Evolutionary conservation across 179 eudicot species (phyloP).

Genomic region (Drosera spatulata): DNA sequence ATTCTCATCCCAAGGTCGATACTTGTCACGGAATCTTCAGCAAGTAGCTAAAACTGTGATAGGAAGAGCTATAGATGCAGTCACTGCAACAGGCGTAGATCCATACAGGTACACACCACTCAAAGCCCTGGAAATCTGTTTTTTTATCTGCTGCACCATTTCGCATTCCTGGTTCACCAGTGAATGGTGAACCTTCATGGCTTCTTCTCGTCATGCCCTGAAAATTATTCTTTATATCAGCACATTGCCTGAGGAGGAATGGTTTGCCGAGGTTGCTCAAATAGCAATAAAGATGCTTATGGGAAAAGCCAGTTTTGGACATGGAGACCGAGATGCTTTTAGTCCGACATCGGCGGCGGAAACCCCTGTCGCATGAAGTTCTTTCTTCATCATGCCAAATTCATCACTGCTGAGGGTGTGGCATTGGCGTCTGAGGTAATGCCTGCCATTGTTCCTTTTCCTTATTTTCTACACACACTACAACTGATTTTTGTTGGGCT

Average conservation of each 20-base stretch:
- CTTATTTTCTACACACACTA: no score
- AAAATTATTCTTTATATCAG: constrained; percentile 17
- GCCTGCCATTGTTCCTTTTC: no score
- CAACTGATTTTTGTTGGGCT: no score
- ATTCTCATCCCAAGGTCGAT: constrained; percentile 91
- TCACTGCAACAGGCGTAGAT: constrained; percentile 71
- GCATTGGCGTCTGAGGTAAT: no score
- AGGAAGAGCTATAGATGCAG: constrained; percentile 74
- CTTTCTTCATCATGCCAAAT: no score
- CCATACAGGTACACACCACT: constrained; percentile 53
- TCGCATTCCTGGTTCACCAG: no score
- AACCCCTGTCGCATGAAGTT: no score
- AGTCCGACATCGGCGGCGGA: constrained; percentile 55
- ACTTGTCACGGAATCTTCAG: constrained; percentile 80
- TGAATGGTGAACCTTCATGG: no score
- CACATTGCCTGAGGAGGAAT: constrained; percentile 85
- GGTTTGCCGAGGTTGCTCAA: constrained; percentile 89
- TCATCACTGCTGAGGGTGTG: no score
- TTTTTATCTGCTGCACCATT: no score
- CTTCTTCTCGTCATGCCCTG: no score
- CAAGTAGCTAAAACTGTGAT: constrained; percentile 77
- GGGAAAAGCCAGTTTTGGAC: constrained; percentile 44
- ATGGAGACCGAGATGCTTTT: constrained; percentile 22
- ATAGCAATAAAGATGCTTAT: constrained; percentile 68
- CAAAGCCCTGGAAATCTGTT: no score